Evolutionary conservation across 1,284 basidiomycete species (phyloP).

Genomic region (Rhodotorula sp.): DNA sequence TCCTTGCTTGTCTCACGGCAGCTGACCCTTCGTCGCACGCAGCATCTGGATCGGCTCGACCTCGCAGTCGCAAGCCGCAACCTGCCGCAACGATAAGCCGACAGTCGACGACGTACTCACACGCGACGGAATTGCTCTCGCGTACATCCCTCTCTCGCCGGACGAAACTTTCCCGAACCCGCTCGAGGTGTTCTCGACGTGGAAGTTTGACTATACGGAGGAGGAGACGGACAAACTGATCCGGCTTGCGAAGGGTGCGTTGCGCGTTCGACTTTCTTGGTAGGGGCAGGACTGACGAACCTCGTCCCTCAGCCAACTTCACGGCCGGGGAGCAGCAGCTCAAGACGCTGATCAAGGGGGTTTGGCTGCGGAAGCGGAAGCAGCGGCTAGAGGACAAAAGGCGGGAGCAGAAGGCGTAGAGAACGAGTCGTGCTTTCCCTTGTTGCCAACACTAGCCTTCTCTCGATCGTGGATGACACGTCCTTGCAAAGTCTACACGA

Average conservation of each 20-base stretch:
- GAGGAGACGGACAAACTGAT: constrained; percentile 52
- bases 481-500: too few relatives aligned
- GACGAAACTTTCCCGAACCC: constrained; percentile 49
- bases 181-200: constrained; percentile 52
- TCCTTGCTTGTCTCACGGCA: background rate
- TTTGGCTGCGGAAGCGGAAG: constrained; percentile 51
- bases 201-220: constrained; percentile 50
- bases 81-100: constrained; percentile 50
- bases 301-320: constrained; percentile 49
- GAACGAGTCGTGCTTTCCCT: too few relatives aligned
- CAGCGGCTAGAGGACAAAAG: constrained; percentile 20
- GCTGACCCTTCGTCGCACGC: constrained; percentile 36
- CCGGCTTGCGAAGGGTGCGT: constrained; percentile 48
- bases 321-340: constrained; percentile 51
- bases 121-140: constrained; percentile 53
- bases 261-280: too few relatives aligned
- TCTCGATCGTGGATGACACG: too few relatives aligned
- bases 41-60: constrained; percentile 54
- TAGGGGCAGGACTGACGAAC: background rate
- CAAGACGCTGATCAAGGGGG: constrained; percentile 50
- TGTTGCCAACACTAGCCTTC: too few relatives aligned
- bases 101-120: constrained; percentile 50
- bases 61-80: constrained; percentile 38
- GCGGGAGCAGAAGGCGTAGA: background rate
- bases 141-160: constrained; percentile 44